Evolutionary conservation across 164 flowering plant species (phyloP), one percentile per base, ranked within the genome.

Genomic region (Berberis thunbergii): DNA sequence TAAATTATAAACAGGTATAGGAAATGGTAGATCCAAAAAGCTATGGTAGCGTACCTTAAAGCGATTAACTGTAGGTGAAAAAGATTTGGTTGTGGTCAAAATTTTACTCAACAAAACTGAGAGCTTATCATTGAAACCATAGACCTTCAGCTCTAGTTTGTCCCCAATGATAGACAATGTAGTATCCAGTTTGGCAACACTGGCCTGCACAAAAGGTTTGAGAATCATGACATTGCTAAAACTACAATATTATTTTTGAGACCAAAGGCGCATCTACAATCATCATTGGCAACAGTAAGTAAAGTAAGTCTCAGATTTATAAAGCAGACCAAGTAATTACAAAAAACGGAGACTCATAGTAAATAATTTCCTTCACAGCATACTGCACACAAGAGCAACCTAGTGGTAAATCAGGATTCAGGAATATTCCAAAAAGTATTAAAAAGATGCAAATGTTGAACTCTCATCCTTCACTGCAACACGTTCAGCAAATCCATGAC

Each of bases 91-190:
- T 49, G 68, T 67, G 49, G 71, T 75, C 78, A 94, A 76, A 66
- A 94, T 64, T 71, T 82, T 81, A 45, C 82, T 70, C 70, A 91
- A 69, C 12, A 94, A 84, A 67, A 74, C 73, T 40, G 89, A 78
- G 66, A 94, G 83, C 81, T 89, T 94, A 57, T 91, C 93, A 74
- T 86, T 94, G 75, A 94, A 94, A 63, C 99, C 99, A 77, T 82
- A 91, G 43, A 91, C 72, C 80, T 80, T 91, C 43, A 94, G 73
- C 84, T 91, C 93, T 69, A 94, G 74, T 72, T 85, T 88, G 73
- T 89, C 97, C 59, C 89, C 73, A 52, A 68, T 67, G 41, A 84
- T 63, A 66, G 93, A 86, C 61, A 94, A 66, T 40, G 99, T 80
- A 62, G 96, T 86, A 68, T 87, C 99, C 72, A 94, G 75, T 75